These are phyloP conservation scores for Xylariaceae sp. DNA, from an alignment of 2,329 filamentous ascomycete genomes.

Conservation along the genomic window DNA sequence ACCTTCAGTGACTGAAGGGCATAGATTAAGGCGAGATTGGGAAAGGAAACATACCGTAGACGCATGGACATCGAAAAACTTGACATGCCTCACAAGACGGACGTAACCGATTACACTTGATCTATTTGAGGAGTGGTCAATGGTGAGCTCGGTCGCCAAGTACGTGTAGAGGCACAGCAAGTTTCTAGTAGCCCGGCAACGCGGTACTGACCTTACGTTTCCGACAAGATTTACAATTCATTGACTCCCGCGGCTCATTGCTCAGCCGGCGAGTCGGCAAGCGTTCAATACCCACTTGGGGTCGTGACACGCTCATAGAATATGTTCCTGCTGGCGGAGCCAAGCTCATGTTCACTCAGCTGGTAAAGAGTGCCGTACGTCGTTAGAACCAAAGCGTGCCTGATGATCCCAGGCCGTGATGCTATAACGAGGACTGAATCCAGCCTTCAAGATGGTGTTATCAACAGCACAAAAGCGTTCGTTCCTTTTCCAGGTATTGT, in stretches of 20 bases:
- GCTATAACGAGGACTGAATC: constrained; percentile 1
- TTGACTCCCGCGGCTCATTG: constrained; percentile 72
- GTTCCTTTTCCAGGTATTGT: constrained; percentile 2
- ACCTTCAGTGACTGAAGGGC: constrained; percentile 14
- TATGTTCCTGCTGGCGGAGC: constrained; percentile 41
- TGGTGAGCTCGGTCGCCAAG: constrained; percentile 21
- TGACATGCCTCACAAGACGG: constrained; percentile 85
- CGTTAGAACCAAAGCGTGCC: constrained; percentile 1
- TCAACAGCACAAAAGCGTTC: constrained; percentile 9
- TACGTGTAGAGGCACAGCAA: constrained; percentile 1
- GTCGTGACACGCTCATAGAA: constrained; percentile 59
- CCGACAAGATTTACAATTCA: constrained; percentile 94
- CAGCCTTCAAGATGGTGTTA: constrained; percentile 6
- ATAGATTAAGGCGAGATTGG: neutral
- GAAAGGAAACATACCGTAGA: constrained; percentile 63
- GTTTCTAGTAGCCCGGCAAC: constrained; percentile 10
- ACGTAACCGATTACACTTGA: constrained; percentile 83
- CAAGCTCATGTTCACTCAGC: constrained; percentile 38
- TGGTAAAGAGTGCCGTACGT: constrained; percentile 38
- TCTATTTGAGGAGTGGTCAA: constrained; percentile 46
- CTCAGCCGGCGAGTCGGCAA: constrained; percentile 64
- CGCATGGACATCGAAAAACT: constrained; percentile 80
- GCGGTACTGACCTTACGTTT: constrained; percentile 69
- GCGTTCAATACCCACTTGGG: constrained; percentile 76
- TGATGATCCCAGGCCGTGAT: neutral